A percentile compares a stretch with the other conserved stretches of the same genome.
Evolutionary conservation across 257 asterid species (phyloP).

Genomic region (Fraxinus pennsylvanica): DNA sequence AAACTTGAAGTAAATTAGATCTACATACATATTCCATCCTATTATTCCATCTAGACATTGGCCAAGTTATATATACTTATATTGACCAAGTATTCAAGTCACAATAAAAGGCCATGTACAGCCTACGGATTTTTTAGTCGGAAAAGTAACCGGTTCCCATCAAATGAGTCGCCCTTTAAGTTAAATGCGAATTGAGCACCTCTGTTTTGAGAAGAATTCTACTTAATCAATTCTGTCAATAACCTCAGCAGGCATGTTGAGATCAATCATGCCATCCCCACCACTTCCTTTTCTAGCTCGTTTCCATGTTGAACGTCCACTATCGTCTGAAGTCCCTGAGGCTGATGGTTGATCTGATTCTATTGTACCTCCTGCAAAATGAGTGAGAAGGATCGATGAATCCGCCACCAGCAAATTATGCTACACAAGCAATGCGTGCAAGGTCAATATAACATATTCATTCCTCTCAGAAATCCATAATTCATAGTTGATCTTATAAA

Average conservation of each 20-base stretch:
- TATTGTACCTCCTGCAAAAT: slow-evolving; percentile 30
- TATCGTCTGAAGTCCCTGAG: slow-evolving; percentile 44
- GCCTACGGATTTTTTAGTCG: not conserved
- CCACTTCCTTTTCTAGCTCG: slow-evolving; percentile 36
- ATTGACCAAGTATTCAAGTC: not conserved
- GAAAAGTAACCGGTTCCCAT: not conserved
- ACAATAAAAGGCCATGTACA: slow-evolving; percentile 22
- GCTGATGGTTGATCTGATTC: slow-evolving; percentile 41
- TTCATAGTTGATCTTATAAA: not conserved
- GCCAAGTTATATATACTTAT: not conserved
- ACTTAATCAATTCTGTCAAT: slow-evolving; percentile 33
- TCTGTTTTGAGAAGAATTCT: slow-evolving; percentile 13
- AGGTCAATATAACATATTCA: not conserved
- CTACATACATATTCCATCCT: not conserved
- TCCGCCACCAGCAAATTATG: not conserved
- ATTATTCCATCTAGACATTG: not conserved
- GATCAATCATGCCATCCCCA: slow-evolving; percentile 37
- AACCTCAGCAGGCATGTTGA: slow-evolving; percentile 52
- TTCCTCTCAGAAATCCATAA: not conserved
- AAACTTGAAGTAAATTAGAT: not conserved
- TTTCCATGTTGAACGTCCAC: slow-evolving; percentile 38
- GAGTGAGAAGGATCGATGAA: slow-evolving; percentile 11
- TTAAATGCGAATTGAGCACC: slow-evolving; percentile 28
- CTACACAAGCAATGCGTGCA: not conserved
- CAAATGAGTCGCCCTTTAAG: slow-evolving; percentile 9